Base-by-base conservation (phyloP, 108 stramenopile genomes). In the Nannochloropsis gaditana region DNA sequence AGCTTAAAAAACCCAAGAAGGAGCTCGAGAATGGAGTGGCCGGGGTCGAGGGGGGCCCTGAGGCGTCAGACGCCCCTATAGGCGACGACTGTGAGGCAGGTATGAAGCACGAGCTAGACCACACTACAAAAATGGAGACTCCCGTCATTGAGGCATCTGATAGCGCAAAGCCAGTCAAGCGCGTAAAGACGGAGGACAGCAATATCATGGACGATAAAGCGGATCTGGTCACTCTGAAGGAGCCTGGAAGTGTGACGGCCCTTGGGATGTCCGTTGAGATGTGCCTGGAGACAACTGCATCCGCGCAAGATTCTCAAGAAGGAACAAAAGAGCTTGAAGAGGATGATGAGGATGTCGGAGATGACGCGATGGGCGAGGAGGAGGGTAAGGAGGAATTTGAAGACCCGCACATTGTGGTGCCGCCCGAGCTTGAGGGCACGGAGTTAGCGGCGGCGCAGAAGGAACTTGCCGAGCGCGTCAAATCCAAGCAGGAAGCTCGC, bases 231-330 rank as follows among this genome's bases (percentile, higher is more conserved):
- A n/a, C 0, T n/a, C 41, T 42, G 11, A 50, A 79, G 79, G 19
- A 42, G 41, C 21, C 80, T 8, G 15, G 43, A 9, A 45, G 86
- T 44, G 86, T 15, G 82, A 83, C 19, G 81, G 81, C 41, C 42
- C 84, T 17, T 43, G 84, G 84, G 84, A 44, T 15, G 85, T 79
- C 44, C 44, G 44, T 45, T 83, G 84, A 90, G 84, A 91, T 89
- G 45, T 88, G 94, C 89, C 94, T 93, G 87, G 85, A 86, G 84
- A 87, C 89, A 41, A 84, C 93, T 84, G 41, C 80, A 79, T 86
- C 84, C 47, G 83, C 17, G 80, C 90, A 45, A 11, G 82, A 87
- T 9, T 90, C 44, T 45, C 82, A 85, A 43, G 84, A 41, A 43
- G 83, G 45, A n/a, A 82, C 44, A 31, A 80, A 82, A 31, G 85